Percentiles rank a stretch among this genome's conserved stretches.
Conservation (phyloP, 2,329 filamentous ascomycete genomes). For the Sclerotinia glacialis region DNA sequence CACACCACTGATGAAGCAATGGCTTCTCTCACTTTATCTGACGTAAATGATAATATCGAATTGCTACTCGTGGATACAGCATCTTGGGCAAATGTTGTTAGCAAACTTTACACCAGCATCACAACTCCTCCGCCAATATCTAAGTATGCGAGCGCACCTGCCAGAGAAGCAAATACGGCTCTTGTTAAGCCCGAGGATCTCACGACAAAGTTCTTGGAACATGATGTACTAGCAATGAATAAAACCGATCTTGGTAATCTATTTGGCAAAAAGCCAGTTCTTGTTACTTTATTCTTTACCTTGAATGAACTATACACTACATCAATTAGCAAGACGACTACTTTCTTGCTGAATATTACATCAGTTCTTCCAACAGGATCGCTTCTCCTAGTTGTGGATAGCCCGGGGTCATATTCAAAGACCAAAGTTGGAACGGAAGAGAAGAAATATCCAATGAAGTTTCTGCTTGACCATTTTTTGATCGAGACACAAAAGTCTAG, state of each 20-base stretch:
- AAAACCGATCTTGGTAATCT: conserved; percentile 38
- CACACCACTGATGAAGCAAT: conserved; percentile 19
- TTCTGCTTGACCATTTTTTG: conserved; percentile 82
- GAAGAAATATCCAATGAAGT: conserved; percentile 86
- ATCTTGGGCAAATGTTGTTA: conserved; percentile 66
- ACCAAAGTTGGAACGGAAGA: conserved; percentile 61
- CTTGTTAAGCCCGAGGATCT: conserved; percentile 46
- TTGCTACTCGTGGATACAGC: conserved; percentile 78
- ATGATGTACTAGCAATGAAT: conserved; percentile 49
- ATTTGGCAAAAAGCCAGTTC: conserved; percentile 42
- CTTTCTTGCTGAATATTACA: conserved; percentile 69
- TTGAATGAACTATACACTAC: conserved; percentile 90
- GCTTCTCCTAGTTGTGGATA: conserved; percentile 82
- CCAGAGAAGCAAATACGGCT: conserved; percentile 46
- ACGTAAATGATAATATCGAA: conserved; percentile 27
- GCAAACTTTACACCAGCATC: conserved; percentile 56
- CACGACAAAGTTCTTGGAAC: conserved; percentile 45
- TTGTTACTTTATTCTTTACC: conserved; percentile 88
- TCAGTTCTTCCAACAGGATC: conserved; percentile 55
- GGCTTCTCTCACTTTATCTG: conserved; percentile 24
- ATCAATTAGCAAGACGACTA: conserved; percentile 69
- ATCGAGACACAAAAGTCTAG: conserved; percentile 46
- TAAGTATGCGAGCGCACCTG: conserved; percentile 51
- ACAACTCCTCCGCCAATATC: conserved; percentile 51
- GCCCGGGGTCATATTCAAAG: conserved; percentile 88